Evolutionary conservation across 2,329 filamentous ascomycete genomes (phyloP), one percentile per base, ranked within the genome.

Genomic region (Neoascochyta sp.): DNA sequence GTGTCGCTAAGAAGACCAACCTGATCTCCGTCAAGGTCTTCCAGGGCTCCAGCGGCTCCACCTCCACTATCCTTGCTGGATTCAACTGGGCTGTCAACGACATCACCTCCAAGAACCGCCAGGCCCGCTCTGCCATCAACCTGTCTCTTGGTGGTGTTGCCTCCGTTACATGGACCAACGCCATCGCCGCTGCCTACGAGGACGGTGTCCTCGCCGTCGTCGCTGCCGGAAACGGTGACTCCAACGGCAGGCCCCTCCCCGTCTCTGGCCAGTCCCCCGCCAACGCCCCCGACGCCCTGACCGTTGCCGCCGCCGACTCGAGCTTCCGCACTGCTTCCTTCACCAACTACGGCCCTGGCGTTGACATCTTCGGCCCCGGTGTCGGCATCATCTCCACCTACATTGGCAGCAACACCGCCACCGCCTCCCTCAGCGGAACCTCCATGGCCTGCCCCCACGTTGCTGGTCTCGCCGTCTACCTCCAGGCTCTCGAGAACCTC

Each of bases 391-490:
- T 63, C 2, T 71, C 66, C 43, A 62, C 73, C 15, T 76, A 42
- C 40, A 43, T 37, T 14, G 39, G 65, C 15, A 48, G 55, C 26
- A 62, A 58, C 34, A 34, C 34, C 9, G 40, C 36, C 8, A 43
- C 46, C 62, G 63, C 61, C 34, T 67, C 52, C 27, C 67, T 57
- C 28, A 70, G 66, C n/a, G 78, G 76, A 16, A 81, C 78, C 9
- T 76, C 70, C 30, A 80, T 80, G 76, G 80, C 80, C 21, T 72
- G 72, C 10, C 81, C 80, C 5, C 80, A 84, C 55, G 69, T 83
- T 30, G 73, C 75, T 23, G 81, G 81, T 37, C 69, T 84, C 7
- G 77, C 75, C 11, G 78, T 78, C 22, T 84, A 83, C 62, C 66
- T 84, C 24, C 78, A 83, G 67, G 57, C 60, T 15, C 60, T 71